Conservation (phyloP, 805 yeast genomes). For the Pichia deserticola region DNA sequence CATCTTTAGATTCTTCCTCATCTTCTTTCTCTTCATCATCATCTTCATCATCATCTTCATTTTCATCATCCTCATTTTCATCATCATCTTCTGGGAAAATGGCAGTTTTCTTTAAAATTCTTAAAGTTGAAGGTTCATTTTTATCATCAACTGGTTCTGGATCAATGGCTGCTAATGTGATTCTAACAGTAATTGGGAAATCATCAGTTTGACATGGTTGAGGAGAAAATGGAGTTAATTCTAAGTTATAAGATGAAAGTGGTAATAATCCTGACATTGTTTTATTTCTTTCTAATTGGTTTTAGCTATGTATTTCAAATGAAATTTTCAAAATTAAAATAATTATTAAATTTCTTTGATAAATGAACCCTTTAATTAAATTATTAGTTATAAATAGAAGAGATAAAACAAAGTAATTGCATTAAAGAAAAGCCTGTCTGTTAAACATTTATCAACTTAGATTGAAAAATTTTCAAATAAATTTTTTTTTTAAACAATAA, state of each 20-base stretch:
- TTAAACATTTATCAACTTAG: too few species aligned
- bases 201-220: conserved; percentile 81
- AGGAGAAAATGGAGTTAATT: conserved; percentile 80
- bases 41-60: conserved; percentile 26
- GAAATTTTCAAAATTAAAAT: too few species aligned
- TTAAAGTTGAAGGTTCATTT: conserved; percentile 79
- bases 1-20: conserved; percentile 25
- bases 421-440: too few species aligned
- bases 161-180: conserved; percentile 93
- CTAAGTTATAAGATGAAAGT: conserved; percentile 78
- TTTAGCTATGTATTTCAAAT: too few species aligned
- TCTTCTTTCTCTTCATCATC: conserved; percentile 25
- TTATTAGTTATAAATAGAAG: too few species aligned
- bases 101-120: conserved; percentile 67
- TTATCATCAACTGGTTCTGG: conserved; percentile 80
- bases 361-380: too few species aligned
- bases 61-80: conserved; percentile 37
- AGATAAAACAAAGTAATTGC: too few species aligned
- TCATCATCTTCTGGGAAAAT: conserved; percentile 37
- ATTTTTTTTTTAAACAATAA: too few species aligned
- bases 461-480: too few species aligned
- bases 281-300: background rate
- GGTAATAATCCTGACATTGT: conserved; percentile 71
- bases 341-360: too few species aligned
- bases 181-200: conserved; percentile 81